Percentiles rank a stretch among this genome's conserved stretches.
Conservation (phyloP, 352 stramenopile genomes). For the Globisporangium perplexum region DNA sequence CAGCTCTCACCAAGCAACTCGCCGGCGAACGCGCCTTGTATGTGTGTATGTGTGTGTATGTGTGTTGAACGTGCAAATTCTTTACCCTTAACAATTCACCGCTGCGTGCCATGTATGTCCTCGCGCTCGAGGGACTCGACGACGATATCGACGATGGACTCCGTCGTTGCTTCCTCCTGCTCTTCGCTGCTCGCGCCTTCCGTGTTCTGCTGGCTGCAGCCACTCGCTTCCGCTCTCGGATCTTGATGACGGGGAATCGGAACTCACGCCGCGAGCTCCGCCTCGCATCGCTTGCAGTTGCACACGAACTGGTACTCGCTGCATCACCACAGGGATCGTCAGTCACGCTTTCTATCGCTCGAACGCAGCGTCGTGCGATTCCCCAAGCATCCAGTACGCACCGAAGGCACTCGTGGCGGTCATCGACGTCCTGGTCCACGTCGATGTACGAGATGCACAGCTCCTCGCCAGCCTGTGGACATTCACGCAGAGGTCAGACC, state of each 20-base stretch:
- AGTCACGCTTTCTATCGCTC: background rate
- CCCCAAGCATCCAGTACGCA: conserved; percentile 15
- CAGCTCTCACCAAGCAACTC: no score
- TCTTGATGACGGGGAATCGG: background rate
- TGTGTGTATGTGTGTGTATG: background rate
- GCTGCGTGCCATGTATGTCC: background rate
- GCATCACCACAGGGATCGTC: background rate
- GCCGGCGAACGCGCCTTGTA: no score
- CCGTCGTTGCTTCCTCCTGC: background rate
- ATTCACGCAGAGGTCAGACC: background rate
- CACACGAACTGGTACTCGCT: conserved; percentile 83
- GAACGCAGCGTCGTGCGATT: background rate
- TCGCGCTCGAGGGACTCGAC: background rate
- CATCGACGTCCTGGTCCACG: conserved; percentile 63
- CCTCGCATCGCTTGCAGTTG: conserved; percentile 55
- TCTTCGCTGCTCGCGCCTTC: background rate
- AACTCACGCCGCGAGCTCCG: conserved; percentile 50
- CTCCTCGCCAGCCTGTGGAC: conserved; percentile 80
- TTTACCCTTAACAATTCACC: background rate
- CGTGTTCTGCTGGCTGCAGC: background rate
- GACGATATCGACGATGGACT: background rate
- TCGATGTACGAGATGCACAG: conserved; percentile 96
- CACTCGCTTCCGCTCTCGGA: background rate
- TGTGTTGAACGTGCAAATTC: background rate
- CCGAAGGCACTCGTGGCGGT: conserved; percentile 77